Percentiles rank a stretch among this genome's conserved stretches.
Evolutionary conservation across 2,329 filamentous ascomycete genomes (phyloP).

Genomic region (Aspergillus brunneoviolaceus): DNA sequence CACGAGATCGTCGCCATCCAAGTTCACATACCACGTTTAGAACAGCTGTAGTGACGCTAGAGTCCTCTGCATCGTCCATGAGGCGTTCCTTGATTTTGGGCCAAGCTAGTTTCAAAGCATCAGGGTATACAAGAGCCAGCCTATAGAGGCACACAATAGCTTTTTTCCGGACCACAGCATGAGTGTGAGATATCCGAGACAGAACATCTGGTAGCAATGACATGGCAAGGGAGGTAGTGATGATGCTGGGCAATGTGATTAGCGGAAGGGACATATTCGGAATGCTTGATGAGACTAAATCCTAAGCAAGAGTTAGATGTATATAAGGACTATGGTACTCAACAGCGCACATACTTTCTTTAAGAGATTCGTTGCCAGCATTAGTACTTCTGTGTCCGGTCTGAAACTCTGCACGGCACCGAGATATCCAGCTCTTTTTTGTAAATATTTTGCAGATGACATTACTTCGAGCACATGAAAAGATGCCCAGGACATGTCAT

Average conservation of each 20-base stretch:
- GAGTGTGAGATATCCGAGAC: conserved; percentile 81
- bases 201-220: conserved; percentile 84
- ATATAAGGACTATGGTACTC: not conserved
- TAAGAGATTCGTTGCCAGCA: conserved; percentile 93
- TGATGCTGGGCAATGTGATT: conserved; percentile 86
- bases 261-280: conserved; percentile 84
- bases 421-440: conserved; percentile 93
- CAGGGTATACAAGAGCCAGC: conserved; percentile 91
- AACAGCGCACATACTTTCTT: conserved; percentile 67
- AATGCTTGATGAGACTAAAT: conserved; percentile 65
- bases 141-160: conserved; percentile 92
- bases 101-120: conserved; percentile 89
- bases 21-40: conserved; percentile 97
- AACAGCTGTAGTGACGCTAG: conserved; percentile 91
- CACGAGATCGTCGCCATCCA: conserved; percentile 87
- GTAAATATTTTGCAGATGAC: conserved; percentile 90
- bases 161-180: conserved; percentile 87
- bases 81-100: conserved; percentile 94
- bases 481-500: conserved; percentile 99
- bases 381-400: conserved; percentile 91
- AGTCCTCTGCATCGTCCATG: conserved; percentile 85
- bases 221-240: conserved; percentile 87
- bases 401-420: conserved; percentile 95
- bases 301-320: conserved; percentile 29
- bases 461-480: conserved; percentile 99